These are phyloP conservation scores for Globisporangium spiculum DNA, from an alignment of 352 stramenopile species.

Conservation along the genomic window DNA sequence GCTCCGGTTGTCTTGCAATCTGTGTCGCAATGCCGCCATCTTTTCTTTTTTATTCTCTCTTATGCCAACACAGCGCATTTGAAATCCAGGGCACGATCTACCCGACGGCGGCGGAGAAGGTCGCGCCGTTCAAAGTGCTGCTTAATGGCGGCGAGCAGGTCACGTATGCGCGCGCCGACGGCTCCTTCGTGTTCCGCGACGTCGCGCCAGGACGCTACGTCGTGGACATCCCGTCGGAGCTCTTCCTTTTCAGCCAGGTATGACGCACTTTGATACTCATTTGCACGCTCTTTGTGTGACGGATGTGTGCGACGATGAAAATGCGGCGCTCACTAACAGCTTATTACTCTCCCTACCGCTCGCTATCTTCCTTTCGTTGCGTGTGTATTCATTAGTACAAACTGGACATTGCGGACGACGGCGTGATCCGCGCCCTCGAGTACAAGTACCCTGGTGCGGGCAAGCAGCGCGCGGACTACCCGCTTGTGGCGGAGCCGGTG, in stretches of 20 bases:
- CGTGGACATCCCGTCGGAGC: constrained; percentile 62
- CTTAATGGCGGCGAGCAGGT: constrained; percentile 75
- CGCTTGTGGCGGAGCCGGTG: constrained; percentile 57
- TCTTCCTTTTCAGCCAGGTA: constrained; percentile 73
- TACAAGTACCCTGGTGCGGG: constrained; percentile 78
- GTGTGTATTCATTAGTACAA: not conserved
- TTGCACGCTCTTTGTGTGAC: not conserved
- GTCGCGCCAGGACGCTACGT: constrained; percentile 69
- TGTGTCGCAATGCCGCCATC: not conserved
- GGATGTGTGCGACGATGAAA: not conserved
- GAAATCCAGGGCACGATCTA: constrained; percentile 62
- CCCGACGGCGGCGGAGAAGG: constrained; percentile 43
- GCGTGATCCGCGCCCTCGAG: constrained; percentile 37
- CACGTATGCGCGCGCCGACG: constrained; percentile 59
- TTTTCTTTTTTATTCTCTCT: not conserved
- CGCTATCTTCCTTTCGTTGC: not conserved
- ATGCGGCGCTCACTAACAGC: not conserved
- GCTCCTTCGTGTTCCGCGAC: constrained; percentile 74
- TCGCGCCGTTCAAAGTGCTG: constrained; percentile 60
- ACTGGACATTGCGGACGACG: constrained; percentile 14
- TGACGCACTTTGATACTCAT: not conserved
- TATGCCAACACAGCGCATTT: constrained; percentile 28
- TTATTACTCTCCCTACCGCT: not conserved
- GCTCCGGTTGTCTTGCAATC: constrained; percentile 1
- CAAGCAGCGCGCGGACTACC: constrained; percentile 59